Evolutionary conservation across 2,329 filamentous ascomycete species (phyloP), one percentile per base, ranked within the genome.

Genomic region (Aspergillus luchuensis): DNA sequence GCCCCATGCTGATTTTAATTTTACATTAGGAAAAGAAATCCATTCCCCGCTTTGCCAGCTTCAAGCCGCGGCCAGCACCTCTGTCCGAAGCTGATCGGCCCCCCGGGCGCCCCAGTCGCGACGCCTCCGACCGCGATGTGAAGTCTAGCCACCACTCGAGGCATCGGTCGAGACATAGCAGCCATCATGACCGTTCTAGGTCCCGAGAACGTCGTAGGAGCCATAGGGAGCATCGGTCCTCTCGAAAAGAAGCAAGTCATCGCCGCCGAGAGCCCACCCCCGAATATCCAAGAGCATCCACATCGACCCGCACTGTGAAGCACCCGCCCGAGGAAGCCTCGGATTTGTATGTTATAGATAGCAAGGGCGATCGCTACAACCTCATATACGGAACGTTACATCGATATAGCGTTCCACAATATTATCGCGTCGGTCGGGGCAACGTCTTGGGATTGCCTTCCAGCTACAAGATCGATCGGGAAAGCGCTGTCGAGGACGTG

Each of bases 41-140:
- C 43, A 80, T 90, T 21, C 90, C 91, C 8, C 91, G 88, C 68
- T 93, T 94, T 71, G 81, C 86, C 19, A 93, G 90, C 64, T 94
- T 93, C 79, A 88, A 84, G 66, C 85, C 84, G 62, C 84, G 82
- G 62, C 57, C 69, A 49, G 58, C 66, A 8, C 57, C 69, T 52
- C 65, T 63, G 58, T 58, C 66, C 43, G 58, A 67, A 55, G 63
- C 63, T 59, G 67, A 66, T 66, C 68, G 56, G 30, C 59, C 59
- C n/a, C 33, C 64, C 55, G 51, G 67, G 53, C 60, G 63, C 61
- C 59, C 60, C 52, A 66, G 63, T 63, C 64, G 60, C 54, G 65
- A 69, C 30, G 61, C 41, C 56, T 55, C 58, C 57, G 61, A 66
- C 15, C 64, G 60, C 50, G 67, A 71, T 38, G 68, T 67, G 52